Percentiles rank a stretch among this genome's conserved stretches.
These are phyloP conservation scores for Pythium aphanidermatum DNA, from an alignment of 352 stramenopile genomes.

Conservation along the genomic window DNA sequence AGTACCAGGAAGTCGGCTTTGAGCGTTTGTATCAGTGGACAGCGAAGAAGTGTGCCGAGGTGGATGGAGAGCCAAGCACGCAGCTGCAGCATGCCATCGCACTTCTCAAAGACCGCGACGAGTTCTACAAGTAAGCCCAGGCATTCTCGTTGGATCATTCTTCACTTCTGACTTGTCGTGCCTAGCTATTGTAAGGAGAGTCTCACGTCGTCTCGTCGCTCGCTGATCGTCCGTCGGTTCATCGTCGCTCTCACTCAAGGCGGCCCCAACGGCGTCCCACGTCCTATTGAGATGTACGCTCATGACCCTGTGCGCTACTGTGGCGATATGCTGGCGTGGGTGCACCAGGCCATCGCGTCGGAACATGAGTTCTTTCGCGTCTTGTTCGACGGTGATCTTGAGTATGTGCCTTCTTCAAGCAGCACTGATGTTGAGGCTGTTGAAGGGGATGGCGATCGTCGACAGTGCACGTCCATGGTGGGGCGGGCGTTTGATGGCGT, in stretches of 20 bases:
- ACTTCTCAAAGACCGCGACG: slow-evolving; percentile 50
- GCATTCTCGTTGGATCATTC: neutral
- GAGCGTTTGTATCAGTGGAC: slow-evolving; percentile 87
- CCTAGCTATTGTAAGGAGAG: slow-evolving; percentile 79
- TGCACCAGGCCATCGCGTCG: slow-evolving; percentile 77
- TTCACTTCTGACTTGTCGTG: neutral
- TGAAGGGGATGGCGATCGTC: neutral
- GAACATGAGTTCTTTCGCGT: slow-evolving; percentile 79
- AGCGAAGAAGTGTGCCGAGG: slow-evolving; percentile 59
- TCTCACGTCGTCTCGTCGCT: slow-evolving; percentile 43
- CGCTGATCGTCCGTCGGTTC: slow-evolving; percentile 66
- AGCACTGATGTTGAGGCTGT: neutral
- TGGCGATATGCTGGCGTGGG: slow-evolving; percentile 86
- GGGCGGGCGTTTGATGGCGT: slow-evolving; percentile 55
- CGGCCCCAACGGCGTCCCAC: slow-evolving; percentile 60
- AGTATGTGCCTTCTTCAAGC: slow-evolving; percentile 16
- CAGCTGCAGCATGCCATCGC: slow-evolving; percentile 63
- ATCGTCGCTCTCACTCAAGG: slow-evolving; percentile 69
- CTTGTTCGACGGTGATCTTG: slow-evolving; percentile 61
- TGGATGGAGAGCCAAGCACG: slow-evolving; percentile 57
- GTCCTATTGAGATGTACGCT: slow-evolving; percentile 84
- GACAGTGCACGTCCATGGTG: slow-evolving; percentile 40
- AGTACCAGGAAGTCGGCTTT: slow-evolving; percentile 83
- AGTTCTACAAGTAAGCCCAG: slow-evolving; percentile 73
- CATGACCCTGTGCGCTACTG: slow-evolving; percentile 86